Evolutionary conservation across 768 basidiomycete genomes (phyloP).

Genomic region (Serendipita indica): DNA sequence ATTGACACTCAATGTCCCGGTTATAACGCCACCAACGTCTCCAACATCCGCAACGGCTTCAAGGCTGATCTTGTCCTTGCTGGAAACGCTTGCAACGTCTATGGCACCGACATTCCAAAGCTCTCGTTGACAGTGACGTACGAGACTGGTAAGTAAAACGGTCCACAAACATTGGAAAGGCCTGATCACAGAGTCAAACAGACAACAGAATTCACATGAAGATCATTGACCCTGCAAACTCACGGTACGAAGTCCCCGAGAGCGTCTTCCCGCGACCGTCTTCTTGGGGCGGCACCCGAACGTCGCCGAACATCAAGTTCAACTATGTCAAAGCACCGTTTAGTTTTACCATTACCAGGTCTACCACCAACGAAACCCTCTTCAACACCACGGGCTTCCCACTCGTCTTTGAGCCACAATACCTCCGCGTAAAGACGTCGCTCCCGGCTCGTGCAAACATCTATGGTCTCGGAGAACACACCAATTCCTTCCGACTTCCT

Average conservation of each 20-base stretch:
- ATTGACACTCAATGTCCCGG: too few relatives aligned
- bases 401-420: constrained; percentile 67
- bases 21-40: constrained; percentile 37
- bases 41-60: constrained; percentile 24
- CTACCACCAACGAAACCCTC: constrained; percentile 15
- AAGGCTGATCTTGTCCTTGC: constrained; percentile 39
- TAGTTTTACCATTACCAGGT: constrained; percentile 21
- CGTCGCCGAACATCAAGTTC: constrained; percentile 15
- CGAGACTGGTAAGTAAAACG: constrained; percentile 34
- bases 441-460: constrained; percentile 54
- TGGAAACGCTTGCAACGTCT: constrained; percentile 42
- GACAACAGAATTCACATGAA: constrained; percentile 49
- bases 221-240: constrained; percentile 39
- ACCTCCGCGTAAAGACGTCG: constrained; percentile 42
- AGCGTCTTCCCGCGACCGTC: constrained; percentile 23
- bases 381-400: constrained; percentile 35
- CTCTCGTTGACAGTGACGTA: constrained; percentile 40
- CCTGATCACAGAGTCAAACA: too few relatives aligned
- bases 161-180: too few relatives aligned
- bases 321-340: constrained; percentile 20
- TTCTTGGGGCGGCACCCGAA: neutral
- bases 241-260: constrained; percentile 53
- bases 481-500: constrained; percentile 12
- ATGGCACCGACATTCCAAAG: constrained; percentile 36
- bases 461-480: constrained; percentile 56